Evolutionary conservation across 2,329 filamentous ascomycete species (phyloP).

Genomic region (Trichoderma afroharzianum): DNA sequence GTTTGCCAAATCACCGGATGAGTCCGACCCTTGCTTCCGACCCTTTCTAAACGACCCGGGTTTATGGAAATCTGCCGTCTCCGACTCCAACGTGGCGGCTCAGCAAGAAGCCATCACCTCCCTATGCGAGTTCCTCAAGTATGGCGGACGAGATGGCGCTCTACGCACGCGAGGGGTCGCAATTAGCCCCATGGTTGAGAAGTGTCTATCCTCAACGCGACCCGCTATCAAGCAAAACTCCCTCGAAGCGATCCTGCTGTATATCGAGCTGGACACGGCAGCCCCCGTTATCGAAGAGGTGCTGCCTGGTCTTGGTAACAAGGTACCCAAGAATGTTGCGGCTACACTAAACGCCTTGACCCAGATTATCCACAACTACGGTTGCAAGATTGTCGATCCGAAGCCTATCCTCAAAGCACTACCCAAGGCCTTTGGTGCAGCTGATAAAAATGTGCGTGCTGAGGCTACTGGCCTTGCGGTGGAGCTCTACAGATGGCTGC

Average conservation of each 20-base stretch:
- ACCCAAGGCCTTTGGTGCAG: constrained; percentile 89
- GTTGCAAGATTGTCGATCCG: constrained; percentile 89
- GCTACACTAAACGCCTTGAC: constrained; percentile 71
- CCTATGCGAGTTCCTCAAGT: constrained; percentile 89
- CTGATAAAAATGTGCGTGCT: constrained; percentile 95
- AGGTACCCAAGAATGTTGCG: constrained; percentile 82
- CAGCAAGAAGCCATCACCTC: constrained; percentile 89
- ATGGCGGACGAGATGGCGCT: constrained; percentile 75
- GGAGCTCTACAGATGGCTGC: constrained; percentile 94
- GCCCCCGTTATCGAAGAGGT: constrained; percentile 88
- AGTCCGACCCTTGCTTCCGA: constrained; percentile 78
- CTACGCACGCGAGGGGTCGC: constrained; percentile 73
- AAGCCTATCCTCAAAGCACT: constrained; percentile 85
- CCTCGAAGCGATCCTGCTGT: constrained; percentile 80
- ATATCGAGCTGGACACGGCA: constrained; percentile 84
- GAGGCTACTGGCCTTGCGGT: constrained; percentile 89
- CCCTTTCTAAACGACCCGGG: constrained; percentile 82
- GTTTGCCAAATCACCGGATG: constrained; percentile 80
- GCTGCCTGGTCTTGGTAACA: constrained; percentile 76
- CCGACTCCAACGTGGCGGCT: constrained; percentile 93
- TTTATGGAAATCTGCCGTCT: constrained; percentile 88
- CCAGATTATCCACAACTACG: constrained; percentile 86
- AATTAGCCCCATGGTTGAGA: constrained; percentile 79
- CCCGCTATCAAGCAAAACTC: constrained; percentile 85
- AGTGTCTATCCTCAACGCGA: constrained; percentile 82